phyloP scores from a whole-genome alignment of 31 red algal species.

The Asparagopsis taxiformis region DNA sequence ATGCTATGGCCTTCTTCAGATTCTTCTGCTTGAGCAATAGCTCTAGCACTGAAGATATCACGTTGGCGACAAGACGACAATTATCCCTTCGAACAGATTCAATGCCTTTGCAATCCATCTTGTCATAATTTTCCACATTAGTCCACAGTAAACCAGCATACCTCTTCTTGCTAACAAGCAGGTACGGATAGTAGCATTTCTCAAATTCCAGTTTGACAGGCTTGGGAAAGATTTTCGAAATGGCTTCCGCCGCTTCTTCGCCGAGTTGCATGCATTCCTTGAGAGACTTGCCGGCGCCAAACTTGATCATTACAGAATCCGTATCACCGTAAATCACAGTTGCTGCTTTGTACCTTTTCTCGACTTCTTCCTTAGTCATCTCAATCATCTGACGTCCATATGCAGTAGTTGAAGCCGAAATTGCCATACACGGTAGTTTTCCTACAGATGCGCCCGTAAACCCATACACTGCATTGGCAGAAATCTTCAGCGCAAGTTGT shows the following conservation, averaged over 20 bases:
- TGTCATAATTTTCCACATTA: constrained; percentile 79
- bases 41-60: constrained; percentile 86
- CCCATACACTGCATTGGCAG: constrained; percentile 99
- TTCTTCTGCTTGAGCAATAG: constrained; percentile 86
- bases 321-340: constrained; percentile 99
- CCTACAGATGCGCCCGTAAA: constrained; percentile 98
- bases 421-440: constrained; percentile 99
- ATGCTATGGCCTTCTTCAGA: constrained; percentile 75
- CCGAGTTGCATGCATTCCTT: constrained; percentile 86
- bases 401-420: constrained; percentile 93
- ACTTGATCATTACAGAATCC: constrained; percentile 99
- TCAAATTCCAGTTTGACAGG: constrained; percentile 99
- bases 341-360: constrained; percentile 80
- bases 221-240: constrained; percentile 87
- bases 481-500: constrained; percentile 99
- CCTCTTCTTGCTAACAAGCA: constrained; percentile 97
- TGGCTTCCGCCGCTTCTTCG: constrained; percentile 81
- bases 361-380: constrained; percentile 78
- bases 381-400: constrained; percentile 99
- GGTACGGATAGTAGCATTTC: constrained; percentile 98
- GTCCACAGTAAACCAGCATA: constrained; percentile 99
- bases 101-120: constrained; percentile 99
- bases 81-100: constrained; percentile 99
- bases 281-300: constrained; percentile 65
- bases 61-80: constrained; percentile 96